These are phyloP conservation scores for Corymbia calophylla DNA, from an alignment of 441 rosid genomes.

Conservation along the genomic window DNA sequence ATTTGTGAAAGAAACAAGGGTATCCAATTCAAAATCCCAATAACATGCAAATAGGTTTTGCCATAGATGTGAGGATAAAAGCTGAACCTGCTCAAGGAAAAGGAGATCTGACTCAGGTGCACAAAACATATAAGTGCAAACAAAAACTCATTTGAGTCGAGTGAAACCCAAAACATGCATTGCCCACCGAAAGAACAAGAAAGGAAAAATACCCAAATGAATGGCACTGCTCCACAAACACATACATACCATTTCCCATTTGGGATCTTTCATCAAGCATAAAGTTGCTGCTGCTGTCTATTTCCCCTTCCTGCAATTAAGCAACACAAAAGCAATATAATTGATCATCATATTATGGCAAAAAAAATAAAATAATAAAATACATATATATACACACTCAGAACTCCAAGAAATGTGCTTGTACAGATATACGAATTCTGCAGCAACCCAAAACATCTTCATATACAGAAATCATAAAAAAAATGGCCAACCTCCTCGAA, in stretches of 20 bases:
- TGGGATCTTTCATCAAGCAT: constrained; percentile 18
- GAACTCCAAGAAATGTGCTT: too few species aligned
- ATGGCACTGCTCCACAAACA: not conserved
- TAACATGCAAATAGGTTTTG: not conserved
- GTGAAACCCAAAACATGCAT: not conserved
- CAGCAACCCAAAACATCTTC: not conserved
- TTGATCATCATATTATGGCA: not conserved
- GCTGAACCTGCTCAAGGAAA: not conserved
- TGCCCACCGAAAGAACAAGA: not conserved
- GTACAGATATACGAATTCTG: too few species aligned
- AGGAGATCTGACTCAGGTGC: not conserved
- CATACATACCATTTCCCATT: constrained; percentile 19
- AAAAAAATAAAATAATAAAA: not conserved
- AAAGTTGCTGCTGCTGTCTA: constrained; percentile 7
- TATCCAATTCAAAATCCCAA: not conserved
- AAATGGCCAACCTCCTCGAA: not conserved
- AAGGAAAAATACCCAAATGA: not conserved
- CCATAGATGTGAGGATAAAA: not conserved
- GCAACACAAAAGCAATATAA: not conserved
- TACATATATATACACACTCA: not conserved
- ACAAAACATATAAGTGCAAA: not conserved
- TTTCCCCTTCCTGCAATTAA: constrained; percentile 45
- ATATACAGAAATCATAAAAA: not conserved
- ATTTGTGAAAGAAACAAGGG: not conserved
- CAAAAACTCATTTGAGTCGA: not conserved